Evolutionary conservation across 768 basidiomycete genomes (phyloP).

Genomic region (Mrakia frigida): DNA sequence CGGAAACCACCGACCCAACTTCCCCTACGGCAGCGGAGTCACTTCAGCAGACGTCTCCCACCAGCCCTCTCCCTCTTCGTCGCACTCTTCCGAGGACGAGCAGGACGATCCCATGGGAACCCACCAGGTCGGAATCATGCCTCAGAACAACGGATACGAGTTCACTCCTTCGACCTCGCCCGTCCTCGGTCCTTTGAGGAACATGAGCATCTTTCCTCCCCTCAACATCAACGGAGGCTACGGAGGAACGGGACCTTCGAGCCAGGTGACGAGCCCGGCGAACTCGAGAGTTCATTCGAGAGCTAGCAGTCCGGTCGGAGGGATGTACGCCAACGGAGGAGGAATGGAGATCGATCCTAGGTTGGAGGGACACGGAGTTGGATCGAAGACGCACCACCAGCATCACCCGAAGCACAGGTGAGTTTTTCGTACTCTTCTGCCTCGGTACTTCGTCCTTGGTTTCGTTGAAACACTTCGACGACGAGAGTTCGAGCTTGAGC

Average conservation of each 20-base stretch:
- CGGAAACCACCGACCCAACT: conserved; percentile 16
- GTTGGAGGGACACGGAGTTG: conserved; percentile 31
- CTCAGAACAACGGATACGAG: conserved; percentile 34
- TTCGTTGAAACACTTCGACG: background rate
- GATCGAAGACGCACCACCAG: conserved; percentile 29
- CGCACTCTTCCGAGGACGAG: conserved; percentile 42
- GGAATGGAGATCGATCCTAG: conserved; percentile 12
- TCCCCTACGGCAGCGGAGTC: conserved; percentile 23
- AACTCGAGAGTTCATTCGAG: conserved; percentile 25
- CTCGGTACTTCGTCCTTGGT: background rate
- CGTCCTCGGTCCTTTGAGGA: conserved; percentile 44
- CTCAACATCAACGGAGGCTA: conserved; percentile 21
- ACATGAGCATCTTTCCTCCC: conserved; percentile 41
- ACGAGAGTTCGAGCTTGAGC: background rate
- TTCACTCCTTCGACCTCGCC: conserved; percentile 43
- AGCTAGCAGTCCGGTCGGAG: conserved; percentile 25
- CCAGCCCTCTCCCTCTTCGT: conserved; percentile 38
- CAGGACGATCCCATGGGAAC: conserved; percentile 38
- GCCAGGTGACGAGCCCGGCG: conserved; percentile 23
- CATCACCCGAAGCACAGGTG: conserved; percentile 31
- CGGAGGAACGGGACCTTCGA: conserved; percentile 24
- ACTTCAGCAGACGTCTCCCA: conserved; percentile 41
- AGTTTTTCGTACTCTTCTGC: background rate
- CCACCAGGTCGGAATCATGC: background rate
- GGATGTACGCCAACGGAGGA: conserved; percentile 20